Percentiles rank a stretch among this genome's conserved stretches.
phyloP scores from a whole-genome alignment of 371 early-diverging fungal species.

The Circinella umbellata region DNA sequence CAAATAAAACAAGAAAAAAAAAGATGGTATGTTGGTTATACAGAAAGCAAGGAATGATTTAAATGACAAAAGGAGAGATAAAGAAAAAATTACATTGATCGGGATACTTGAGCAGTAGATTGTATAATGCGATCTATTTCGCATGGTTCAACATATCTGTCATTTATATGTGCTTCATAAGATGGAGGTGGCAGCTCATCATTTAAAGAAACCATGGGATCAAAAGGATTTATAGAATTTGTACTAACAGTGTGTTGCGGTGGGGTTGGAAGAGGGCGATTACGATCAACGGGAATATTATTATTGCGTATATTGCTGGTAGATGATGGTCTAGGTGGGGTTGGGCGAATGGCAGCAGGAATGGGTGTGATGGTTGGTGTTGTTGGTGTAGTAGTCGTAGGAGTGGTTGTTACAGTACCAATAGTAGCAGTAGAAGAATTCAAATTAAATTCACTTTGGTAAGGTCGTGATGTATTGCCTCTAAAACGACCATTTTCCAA shows the following conservation, averaged over 20 bases:
- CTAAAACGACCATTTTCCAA: neutral
- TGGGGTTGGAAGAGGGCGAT: constrained; percentile 2
- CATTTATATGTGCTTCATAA: neutral
- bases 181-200: neutral
- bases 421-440: neutral
- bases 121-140: neutral
- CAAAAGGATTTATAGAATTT: neutral
- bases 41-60: no score
- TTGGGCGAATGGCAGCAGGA: neutral
- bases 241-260: neutral
- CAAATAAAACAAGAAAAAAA: neutral
- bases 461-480: neutral
- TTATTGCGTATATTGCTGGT: neutral
- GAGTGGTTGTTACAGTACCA: no score
- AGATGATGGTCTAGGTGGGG: neutral
- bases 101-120: neutral
- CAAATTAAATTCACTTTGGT: neutral
- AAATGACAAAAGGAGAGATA: neutral
- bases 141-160: neutral
- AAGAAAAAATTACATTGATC: neutral
- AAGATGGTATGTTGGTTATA: no score
- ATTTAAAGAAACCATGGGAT: neutral
- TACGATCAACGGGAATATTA: neutral
- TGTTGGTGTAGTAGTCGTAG: neutral
- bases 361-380: neutral